A percentile compares a stretch with the other conserved stretches of the same genome.
Evolutionary conservation across 306 rosid species (phyloP).

Genomic region (Pyrus bretschneideri): DNA sequence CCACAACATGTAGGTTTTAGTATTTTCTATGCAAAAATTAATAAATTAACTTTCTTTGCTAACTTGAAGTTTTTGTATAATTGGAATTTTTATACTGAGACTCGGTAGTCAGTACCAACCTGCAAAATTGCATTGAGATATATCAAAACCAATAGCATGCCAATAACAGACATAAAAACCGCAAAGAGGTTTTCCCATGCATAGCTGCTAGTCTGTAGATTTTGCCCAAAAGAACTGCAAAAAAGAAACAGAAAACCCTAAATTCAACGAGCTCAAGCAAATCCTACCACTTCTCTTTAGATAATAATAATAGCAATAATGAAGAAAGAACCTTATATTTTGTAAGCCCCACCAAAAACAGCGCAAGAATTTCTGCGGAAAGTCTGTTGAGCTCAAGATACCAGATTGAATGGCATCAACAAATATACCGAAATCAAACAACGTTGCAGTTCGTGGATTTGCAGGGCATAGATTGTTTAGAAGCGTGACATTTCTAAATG

Average conservation of each 20-base stretch:
- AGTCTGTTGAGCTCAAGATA: slow-evolving; percentile 5
- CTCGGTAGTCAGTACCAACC: background rate
- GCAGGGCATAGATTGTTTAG: background rate
- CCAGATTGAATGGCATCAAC: slow-evolving; percentile 15
- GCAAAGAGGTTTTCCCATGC: slow-evolving; percentile 25
- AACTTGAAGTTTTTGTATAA: too few relatives aligned
- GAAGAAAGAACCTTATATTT: slow-evolving; percentile 18
- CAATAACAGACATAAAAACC: slow-evolving; percentile 13
- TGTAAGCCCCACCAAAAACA: slow-evolving; percentile 29
- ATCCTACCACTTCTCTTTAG: too few relatives aligned
- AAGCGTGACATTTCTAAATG: background rate
- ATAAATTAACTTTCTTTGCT: too few relatives aligned
- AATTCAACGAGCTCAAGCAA: too few relatives aligned
- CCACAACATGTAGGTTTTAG: too few relatives aligned
- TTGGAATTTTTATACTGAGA: too few relatives aligned
- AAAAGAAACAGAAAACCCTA: too few relatives aligned
- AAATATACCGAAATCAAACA: slow-evolving; percentile 24
- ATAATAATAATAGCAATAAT: too few relatives aligned
- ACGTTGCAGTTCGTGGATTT: background rate
- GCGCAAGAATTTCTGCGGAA: slow-evolving; percentile 5
- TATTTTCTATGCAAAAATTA: too few relatives aligned
- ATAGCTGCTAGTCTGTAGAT: slow-evolving; percentile 16
- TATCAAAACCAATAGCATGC: slow-evolving; percentile 15
- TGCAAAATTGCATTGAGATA: slow-evolving; percentile 22
- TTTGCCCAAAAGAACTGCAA: slow-evolving; percentile 10